These are phyloP conservation scores for Cystobasidium sp. DNA, from an alignment of 1,284 basidiomycete species.

Conservation along the genomic window DNA sequence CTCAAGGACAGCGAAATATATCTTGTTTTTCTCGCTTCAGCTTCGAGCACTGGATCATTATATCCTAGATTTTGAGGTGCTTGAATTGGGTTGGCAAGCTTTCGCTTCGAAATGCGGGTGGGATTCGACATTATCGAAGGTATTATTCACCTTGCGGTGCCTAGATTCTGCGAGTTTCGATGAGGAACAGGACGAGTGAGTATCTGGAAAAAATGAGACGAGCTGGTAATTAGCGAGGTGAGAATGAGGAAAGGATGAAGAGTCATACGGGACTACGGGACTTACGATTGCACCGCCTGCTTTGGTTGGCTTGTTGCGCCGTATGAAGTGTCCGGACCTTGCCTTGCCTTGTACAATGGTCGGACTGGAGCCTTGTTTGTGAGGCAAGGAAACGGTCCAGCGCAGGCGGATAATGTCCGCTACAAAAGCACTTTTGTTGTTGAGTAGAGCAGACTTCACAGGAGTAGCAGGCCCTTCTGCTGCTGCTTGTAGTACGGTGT, in stretches of 20 bases:
- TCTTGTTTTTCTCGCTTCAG: conserved; percentile 13
- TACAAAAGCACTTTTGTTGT: too few relatives aligned
- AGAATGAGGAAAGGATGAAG: too few relatives aligned
- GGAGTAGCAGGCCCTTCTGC: too few relatives aligned
- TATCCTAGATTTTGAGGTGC: conserved; percentile 26
- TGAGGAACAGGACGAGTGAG: not conserved
- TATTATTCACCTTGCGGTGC: not conserved
- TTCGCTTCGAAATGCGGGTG: conserved; percentile 36
- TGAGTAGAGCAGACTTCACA: too few relatives aligned
- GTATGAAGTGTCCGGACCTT: too few relatives aligned
- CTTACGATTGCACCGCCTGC: too few relatives aligned
- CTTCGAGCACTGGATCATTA: conserved; percentile 10
- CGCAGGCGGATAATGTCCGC: not conserved
- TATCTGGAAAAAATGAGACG: not conserved
- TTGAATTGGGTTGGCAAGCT: conserved; percentile 23
- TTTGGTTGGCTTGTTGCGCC: too few relatives aligned
- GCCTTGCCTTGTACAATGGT: not conserved
- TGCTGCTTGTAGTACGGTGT: too few relatives aligned
- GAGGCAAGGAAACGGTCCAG: not conserved
- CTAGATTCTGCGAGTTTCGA: too few relatives aligned
- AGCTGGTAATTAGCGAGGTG: too few relatives aligned
- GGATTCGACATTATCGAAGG: not conserved
- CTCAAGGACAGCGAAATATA: conserved; percentile 4
- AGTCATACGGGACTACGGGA: too few relatives aligned
- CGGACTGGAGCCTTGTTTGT: conserved; percentile 11